phyloP scores from a whole-genome alignment of 305 asterid species.

The Rubia peregrina region DNA sequence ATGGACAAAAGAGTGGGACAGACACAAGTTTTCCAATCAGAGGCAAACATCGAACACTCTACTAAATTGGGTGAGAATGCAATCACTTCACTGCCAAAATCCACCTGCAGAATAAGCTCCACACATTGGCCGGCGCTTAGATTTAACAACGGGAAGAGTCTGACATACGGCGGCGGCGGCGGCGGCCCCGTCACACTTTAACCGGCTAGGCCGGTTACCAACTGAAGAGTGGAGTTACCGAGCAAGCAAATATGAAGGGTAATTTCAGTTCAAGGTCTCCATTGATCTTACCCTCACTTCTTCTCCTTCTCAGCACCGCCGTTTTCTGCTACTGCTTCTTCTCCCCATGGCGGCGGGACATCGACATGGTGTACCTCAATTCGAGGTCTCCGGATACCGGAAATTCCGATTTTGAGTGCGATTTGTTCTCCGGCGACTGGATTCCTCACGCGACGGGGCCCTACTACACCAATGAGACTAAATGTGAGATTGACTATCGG shows the following conservation, averaged over 20 bases:
- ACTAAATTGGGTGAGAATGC: not conserved
- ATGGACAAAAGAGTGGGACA: not conserved
- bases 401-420: slow-evolving; percentile 25
- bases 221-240: not conserved
- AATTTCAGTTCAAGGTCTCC: not conserved
- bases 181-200: not conserved
- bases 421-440: slow-evolving; percentile 70
- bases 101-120: too few relatives aligned
- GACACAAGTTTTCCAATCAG: not conserved
- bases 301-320: slow-evolving; percentile 8
- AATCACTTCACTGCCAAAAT: not conserved
- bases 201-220: slow-evolving; percentile 1
- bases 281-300: slow-evolving; percentile 7
- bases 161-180: not conserved
- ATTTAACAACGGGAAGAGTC: not conserved
- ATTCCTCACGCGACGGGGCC: slow-evolving; percentile 52
- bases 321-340: slow-evolving; percentile 3
- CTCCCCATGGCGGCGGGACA: slow-evolving; percentile 2
- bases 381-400: not conserved
- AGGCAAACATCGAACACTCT: not conserved
- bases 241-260: not conserved
- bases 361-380: not conserved
- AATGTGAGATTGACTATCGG: slow-evolving; percentile 62
- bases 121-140: not conserved
- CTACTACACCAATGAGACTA: slow-evolving; percentile 59